phyloP scores from a whole-genome alignment of 2,329 filamentous ascomycete species.

The Graphilbum fragrans region DNA sequence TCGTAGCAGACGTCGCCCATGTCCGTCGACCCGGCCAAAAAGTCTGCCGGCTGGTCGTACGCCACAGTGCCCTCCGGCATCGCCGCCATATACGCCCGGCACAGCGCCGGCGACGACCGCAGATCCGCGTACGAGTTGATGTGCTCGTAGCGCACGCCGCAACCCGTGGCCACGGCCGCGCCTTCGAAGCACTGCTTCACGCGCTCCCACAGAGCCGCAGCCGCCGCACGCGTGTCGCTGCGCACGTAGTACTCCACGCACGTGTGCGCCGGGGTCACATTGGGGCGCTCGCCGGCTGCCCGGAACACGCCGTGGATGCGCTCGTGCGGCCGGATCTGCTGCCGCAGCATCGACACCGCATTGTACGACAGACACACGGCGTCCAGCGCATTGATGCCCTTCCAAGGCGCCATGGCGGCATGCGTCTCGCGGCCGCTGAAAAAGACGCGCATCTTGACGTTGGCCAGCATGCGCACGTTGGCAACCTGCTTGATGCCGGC shows the following conservation, averaged over 20 bases:
- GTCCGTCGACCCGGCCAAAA: constrained; percentile 20
- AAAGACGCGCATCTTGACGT: constrained; percentile 17
- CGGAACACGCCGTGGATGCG: constrained; percentile 38
- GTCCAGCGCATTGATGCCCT: constrained; percentile 35
- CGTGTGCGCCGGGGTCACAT: constrained; percentile 25
- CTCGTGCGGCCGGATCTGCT: constrained; percentile 34
- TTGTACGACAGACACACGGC: constrained; percentile 25
- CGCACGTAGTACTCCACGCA: constrained; percentile 31
- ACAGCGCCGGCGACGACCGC: constrained; percentile 20
- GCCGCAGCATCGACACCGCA: constrained; percentile 27
- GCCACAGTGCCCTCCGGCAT: constrained; percentile 18
- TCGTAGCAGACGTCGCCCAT: constrained; percentile 31
- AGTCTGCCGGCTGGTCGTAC: constrained; percentile 15
- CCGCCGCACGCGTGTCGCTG: constrained; percentile 22
- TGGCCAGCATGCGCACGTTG: constrained; percentile 9
- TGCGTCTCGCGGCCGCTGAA: constrained; percentile 30
- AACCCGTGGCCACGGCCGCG: constrained; percentile 22
- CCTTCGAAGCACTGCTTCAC: constrained; percentile 21
- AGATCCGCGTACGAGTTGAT: constrained; percentile 25
- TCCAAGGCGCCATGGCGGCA: constrained; percentile 32
- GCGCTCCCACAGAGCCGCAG: constrained; percentile 18
- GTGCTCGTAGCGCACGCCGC: constrained; percentile 10
- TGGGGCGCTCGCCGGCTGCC: constrained; percentile 20
- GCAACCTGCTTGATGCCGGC: constrained; percentile 7
- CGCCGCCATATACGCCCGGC: constrained; percentile 16